phyloP scores from a whole-genome alignment of 495 filamentous ascomycete genomes.

The Neurospora sp. region DNA sequence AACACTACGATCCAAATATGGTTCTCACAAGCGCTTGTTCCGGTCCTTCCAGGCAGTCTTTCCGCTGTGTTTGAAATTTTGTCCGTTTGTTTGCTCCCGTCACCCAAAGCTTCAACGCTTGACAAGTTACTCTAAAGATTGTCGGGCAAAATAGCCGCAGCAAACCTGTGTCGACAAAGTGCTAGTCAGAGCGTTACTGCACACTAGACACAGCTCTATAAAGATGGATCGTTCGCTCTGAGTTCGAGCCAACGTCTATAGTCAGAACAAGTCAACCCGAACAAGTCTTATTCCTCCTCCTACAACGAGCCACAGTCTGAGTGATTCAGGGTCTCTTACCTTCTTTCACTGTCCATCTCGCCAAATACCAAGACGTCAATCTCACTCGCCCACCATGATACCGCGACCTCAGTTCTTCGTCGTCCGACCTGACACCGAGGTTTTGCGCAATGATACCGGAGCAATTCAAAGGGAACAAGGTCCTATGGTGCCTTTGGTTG shows the following conservation, averaged over 20 bases:
- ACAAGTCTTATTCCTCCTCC: background rate
- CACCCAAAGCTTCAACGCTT: background rate
- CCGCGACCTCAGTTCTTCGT: constrained; percentile 22
- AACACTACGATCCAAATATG: background rate
- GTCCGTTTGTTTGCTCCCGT: background rate
- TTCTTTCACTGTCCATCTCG: background rate
- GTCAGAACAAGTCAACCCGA: background rate
- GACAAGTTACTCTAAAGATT: background rate
- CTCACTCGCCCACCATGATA: constrained; percentile 1
- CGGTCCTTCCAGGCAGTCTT: background rate
- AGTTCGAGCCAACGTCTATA: background rate
- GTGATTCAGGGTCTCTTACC: background rate
- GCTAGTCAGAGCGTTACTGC: background rate
- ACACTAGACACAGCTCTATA: background rate
- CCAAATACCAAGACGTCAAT: background rate
- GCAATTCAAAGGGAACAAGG: constrained; percentile 12
- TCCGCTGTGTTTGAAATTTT: background rate
- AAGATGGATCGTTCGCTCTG: background rate
- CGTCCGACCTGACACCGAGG: constrained; percentile 19
- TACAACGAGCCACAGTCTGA: background rate
- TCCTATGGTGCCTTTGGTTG: constrained; percentile 33
- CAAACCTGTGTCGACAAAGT: background rate
- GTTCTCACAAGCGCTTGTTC: background rate
- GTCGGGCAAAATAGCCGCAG: background rate
- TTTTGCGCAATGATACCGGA: constrained; percentile 7